A percentile compares a stretch with the other conserved stretches of the same genome.
Conservation (phyloP, 179 eudicot genomes). For the Nepenthes alata region DNA sequence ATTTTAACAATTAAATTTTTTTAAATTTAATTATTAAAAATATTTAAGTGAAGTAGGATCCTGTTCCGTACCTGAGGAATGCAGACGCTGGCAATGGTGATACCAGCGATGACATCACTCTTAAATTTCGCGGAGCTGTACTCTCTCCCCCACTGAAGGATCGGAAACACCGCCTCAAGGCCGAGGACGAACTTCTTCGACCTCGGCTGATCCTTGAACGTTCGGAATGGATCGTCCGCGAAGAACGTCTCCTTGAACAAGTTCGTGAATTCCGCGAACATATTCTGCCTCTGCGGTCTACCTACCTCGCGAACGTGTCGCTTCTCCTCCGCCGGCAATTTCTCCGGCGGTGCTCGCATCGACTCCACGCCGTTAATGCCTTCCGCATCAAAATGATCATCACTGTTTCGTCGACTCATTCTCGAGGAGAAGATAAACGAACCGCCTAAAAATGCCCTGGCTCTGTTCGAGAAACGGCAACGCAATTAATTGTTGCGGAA, state of each 20-base stretch:
- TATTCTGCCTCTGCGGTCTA: conserved; percentile 46
- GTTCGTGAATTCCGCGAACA: conserved; percentile 33
- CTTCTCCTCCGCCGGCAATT: background rate
- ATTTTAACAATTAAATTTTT: too few species aligned
- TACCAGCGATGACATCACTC: conserved; percentile 49
- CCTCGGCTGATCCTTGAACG: conserved; percentile 54
- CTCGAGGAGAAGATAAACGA: too few species aligned
- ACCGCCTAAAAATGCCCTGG: too few species aligned
- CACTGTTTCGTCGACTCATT: too few species aligned
- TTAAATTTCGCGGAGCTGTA: conserved; percentile 31
- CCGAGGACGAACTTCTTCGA: conserved; percentile 45
- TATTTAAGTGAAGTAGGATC: background rate
- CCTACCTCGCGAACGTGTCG: conserved; percentile 51
- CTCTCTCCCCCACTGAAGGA: conserved; percentile 43
- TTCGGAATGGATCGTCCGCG: conserved; percentile 65
- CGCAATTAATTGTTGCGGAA: too few species aligned
- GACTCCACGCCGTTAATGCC: too few species aligned
- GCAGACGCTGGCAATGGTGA: conserved; percentile 62
- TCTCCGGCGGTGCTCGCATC: background rate
- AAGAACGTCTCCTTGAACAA: conserved; percentile 65
- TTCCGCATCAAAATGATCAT: too few species aligned
- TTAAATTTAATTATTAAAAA: too few species aligned
- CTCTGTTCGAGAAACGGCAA: too few species aligned
- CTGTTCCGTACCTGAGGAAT: conserved; percentile 42
- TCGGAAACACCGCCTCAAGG: conserved; percentile 51